A percentile compares a stretch with the other conserved stretches of the same genome.
Conservation (phyloP, 2,329 filamentous ascomycete species). For the Cladorrhinum sp. region DNA sequence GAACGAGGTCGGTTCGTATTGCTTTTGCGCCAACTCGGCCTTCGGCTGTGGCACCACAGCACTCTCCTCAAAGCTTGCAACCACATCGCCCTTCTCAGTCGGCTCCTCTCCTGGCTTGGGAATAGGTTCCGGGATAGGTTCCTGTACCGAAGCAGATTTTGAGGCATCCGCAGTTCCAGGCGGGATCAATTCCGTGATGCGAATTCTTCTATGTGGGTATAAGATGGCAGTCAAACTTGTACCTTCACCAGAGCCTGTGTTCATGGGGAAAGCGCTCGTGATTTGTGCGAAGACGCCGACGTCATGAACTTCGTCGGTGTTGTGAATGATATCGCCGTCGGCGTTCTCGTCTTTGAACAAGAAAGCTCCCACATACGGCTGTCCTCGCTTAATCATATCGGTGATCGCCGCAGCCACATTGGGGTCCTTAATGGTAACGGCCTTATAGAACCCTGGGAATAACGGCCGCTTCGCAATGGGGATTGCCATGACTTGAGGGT, state of each 20-base stretch:
- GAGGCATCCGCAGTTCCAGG: constrained; percentile 55
- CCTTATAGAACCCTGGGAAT: constrained; percentile 98
- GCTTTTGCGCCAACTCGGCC: constrained; percentile 43
- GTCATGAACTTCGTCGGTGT: constrained; percentile 86
- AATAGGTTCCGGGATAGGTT: constrained; percentile 55
- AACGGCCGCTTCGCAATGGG: constrained; percentile 90
- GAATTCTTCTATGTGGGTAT: constrained; percentile 93
- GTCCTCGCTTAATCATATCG: constrained; percentile 94
- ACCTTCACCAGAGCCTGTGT: constrained; percentile 68
- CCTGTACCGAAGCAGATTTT: constrained; percentile 49
- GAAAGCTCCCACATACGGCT: constrained; percentile 96
- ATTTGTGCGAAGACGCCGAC: constrained; percentile 97
- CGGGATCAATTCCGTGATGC: constrained; percentile 77
- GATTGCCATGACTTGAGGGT: constrained; percentile 96
- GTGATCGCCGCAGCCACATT: constrained; percentile 89
- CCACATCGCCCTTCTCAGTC: constrained; percentile 75
- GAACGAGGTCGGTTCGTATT: constrained; percentile 82
- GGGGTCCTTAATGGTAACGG: constrained; percentile 91
- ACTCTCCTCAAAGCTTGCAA: constrained; percentile 92
- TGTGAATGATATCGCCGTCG: constrained; percentile 91
- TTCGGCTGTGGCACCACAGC: constrained; percentile 60
- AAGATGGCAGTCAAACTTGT: constrained; percentile 87
- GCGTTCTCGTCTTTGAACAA: constrained; percentile 94
- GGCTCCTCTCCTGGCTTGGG: constrained; percentile 53
- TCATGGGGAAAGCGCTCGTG: constrained; percentile 80